phyloP scores from a whole-genome alignment of 2,329 filamentous ascomycete genomes.

The Akanthomyces muscarius region DNA sequence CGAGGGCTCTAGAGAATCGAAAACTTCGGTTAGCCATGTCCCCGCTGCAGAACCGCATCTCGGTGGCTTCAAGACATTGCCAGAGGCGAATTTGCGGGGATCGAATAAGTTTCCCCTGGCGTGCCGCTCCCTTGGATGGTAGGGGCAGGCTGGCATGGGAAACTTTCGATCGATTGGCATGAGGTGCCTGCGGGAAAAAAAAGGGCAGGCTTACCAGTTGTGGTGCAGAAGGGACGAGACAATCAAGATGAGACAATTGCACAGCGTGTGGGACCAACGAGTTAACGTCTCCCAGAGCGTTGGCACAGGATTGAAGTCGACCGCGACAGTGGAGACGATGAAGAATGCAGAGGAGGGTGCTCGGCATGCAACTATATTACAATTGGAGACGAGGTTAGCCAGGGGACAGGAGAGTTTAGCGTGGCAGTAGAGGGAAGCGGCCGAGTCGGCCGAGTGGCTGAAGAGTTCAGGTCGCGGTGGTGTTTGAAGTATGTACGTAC shows the following conservation, averaged over 20 bases:
- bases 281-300: conserved; percentile 59
- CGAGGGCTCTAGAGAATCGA: conserved; percentile 37
- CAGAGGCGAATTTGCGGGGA: conserved; percentile 19
- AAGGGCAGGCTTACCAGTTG: conserved; percentile 49
- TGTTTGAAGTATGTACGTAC: conserved; percentile 41
- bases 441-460: conserved; percentile 24
- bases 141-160: conserved; percentile 27
- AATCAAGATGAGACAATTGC: conserved; percentile 47
- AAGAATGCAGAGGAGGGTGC: conserved; percentile 32
- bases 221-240: conserved; percentile 38
- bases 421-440: conserved; percentile 26
- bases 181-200: conserved; percentile 20
- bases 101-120: conserved; percentile 17
- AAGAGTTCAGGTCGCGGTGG: conserved; percentile 33
- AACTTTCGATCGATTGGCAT: conserved; percentile 24
- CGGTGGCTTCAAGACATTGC: conserved; percentile 23
- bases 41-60: conserved; percentile 22
- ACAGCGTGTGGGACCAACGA: conserved; percentile 56
- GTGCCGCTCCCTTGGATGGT: conserved; percentile 28
- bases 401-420: conserved; percentile 36
- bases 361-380: conserved; percentile 36
- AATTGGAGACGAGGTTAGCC: conserved; percentile 26
- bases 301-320: conserved; percentile 40
- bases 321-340: conserved; percentile 40
- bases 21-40: conserved; percentile 28